Conservation (phyloP, 805 yeast genomes). For the Vanderwaltozyma polyspora region DNA sequence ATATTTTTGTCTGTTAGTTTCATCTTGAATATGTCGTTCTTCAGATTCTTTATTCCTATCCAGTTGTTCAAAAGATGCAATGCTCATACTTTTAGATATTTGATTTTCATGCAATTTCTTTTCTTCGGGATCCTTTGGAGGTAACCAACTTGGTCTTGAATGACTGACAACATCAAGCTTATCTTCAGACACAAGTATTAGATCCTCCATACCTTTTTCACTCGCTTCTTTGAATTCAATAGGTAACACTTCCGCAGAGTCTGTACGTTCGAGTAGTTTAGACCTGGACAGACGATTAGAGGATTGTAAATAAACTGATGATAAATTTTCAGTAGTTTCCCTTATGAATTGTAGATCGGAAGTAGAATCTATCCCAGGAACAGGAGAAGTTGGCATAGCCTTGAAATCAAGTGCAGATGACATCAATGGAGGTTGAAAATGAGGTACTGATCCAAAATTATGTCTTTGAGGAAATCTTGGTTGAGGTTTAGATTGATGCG, state of each 20-base stretch:
- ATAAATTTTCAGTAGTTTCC: constrained; percentile 30
- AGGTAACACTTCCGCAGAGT: constrained; percentile 30
- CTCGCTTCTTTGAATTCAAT: constrained; percentile 28
- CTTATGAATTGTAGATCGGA: constrained; percentile 25
- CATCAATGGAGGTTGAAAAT: too few species aligned
- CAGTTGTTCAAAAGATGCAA: constrained; percentile 22
- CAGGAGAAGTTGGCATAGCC: constrained; percentile 35
- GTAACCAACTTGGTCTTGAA: constrained; percentile 60
- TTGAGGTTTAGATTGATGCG: background rate
- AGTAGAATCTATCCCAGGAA: constrained; percentile 32
- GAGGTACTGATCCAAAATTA: background rate
- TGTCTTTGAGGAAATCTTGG: background rate
- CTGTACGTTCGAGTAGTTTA: constrained; percentile 29
- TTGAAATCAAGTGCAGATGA: constrained; percentile 8
- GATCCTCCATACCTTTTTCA: constrained; percentile 42
- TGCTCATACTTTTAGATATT: constrained; percentile 29
- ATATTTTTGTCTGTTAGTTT: constrained; percentile 22
- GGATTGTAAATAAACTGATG: constrained; percentile 32
- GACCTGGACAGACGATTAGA: constrained; percentile 27
- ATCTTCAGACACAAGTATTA: constrained; percentile 48
- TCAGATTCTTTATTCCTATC: constrained; percentile 23
- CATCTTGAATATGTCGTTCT: constrained; percentile 17
- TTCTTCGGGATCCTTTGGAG: constrained; percentile 48
- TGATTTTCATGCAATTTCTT: constrained; percentile 43
- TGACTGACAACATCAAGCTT: constrained; percentile 44